Evolutionary conservation across 2,329 filamentous ascomycete species (phyloP), one percentile per base, ranked within the genome.

Genomic region (Volutella citrinella): DNA sequence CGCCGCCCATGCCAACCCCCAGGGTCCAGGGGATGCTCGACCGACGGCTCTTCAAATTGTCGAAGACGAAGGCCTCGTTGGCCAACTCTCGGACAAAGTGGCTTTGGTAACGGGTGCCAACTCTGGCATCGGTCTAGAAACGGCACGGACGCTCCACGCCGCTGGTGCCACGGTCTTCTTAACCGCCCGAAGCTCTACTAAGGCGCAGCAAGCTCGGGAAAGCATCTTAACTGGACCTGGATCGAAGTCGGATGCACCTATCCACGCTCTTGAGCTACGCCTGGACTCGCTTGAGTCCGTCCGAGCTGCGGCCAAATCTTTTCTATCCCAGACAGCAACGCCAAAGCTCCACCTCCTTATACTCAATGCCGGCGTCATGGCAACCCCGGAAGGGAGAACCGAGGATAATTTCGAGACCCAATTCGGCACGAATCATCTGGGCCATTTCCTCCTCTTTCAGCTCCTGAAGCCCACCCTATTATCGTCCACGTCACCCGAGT

Each of bases 351-450:
- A 49, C 2, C 34, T 40, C 2, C 40, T 49, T 2, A 19, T 49
- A n/a, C 44, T 47, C 13, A 49, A 45, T 3, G 46, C 46, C 1
- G 46, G 46, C 0, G 45, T 49, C 27, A 49, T 49, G 46, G 36
- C 36, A 4, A 40, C 46, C 0, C 40, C 46, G 0, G 39, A 37
- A 6, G 23, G 45, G 2, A 31, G 32, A 11, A 49, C 46, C 0
- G 27, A 41, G 3, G 43, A 49, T 3, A 33, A 29, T 0, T 35
- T 47, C 3, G 46, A 49, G 13, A 32, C 37, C 13, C 46, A 49
- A 5, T 49, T 43, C 43, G 36, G 47, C 6, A 49, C 46, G 0
- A 49, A 49, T 7, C 46, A 49, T 11, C 32, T 49, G 3, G 37
- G 42, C 0, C 46, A 49, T 5, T 49, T 27, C 25, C 25, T 27